A percentile compares a stretch with the other conserved stretches of the same genome.
Evolutionary conservation across 1,284 basidiomycete genomes (phyloP).

Genomic region (Fomes fomentarius): DNA sequence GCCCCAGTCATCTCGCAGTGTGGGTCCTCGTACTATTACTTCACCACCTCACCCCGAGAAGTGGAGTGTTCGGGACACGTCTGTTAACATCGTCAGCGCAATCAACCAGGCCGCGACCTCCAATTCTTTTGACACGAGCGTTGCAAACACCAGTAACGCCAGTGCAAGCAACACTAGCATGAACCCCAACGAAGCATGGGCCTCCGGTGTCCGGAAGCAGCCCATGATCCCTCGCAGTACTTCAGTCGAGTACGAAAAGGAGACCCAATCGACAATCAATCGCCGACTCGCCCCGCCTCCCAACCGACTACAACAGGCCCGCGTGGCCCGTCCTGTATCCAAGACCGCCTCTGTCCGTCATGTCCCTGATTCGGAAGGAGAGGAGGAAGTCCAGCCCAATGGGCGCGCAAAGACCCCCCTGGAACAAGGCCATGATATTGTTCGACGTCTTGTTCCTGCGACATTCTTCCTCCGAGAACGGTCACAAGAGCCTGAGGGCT

Average conservation of each 20-base stretch:
- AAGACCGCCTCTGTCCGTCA: conserved; percentile 51
- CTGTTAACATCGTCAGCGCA: conserved; percentile 82
- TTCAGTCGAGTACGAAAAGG: conserved; percentile 77
- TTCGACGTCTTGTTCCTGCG: conserved; percentile 53
- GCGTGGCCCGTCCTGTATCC: conserved; percentile 40
- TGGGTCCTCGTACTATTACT: conserved; percentile 30
- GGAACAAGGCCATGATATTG: conserved; percentile 55
- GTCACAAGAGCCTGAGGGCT: conserved; percentile 50
- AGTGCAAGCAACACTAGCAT: conserved; percentile 14
- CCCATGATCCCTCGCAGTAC: conserved; percentile 64
- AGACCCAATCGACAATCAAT: conserved; percentile 52
- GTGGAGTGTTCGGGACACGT: conserved; percentile 78
- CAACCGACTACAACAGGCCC: conserved; percentile 37
- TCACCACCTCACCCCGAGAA: conserved; percentile 59
- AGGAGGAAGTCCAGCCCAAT: conserved; percentile 40
- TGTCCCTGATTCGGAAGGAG: conserved; percentile 69
- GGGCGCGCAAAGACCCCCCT: conserved; percentile 67
- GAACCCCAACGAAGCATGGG: conserved; percentile 63
- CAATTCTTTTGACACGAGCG: conserved; percentile 38
- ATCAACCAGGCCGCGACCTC: conserved; percentile 68
- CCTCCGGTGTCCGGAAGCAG: conserved; percentile 54
- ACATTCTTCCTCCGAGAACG: conserved; percentile 64
- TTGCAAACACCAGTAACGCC: conserved; percentile 34
- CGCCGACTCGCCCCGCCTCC: conserved; percentile 64
- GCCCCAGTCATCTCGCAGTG: conserved; percentile 38